A percentile compares a stretch with the other conserved stretches of the same genome.
Evolutionary conservation across 1,284 basidiomycete species (phyloP).

Genomic region (Papiliotrema laurentii): DNA sequence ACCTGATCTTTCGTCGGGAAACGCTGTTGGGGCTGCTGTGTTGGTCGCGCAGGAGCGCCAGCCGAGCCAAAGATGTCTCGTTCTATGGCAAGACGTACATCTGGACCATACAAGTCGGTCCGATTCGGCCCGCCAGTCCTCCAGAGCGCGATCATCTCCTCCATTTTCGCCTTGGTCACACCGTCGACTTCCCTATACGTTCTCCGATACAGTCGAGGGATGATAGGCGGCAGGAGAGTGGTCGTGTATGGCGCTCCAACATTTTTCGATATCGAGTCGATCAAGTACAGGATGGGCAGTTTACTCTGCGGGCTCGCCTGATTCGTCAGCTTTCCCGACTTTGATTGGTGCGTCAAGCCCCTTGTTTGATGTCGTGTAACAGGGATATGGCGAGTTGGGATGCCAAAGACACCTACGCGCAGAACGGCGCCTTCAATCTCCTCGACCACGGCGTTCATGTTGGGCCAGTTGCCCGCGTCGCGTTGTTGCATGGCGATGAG

Average conservation of each 20-base stretch:
- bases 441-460: conserved; percentile 76
- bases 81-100: conserved; percentile 36
- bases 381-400: not conserved
- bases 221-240: conserved; percentile 64
- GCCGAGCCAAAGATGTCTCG: conserved; percentile 35
- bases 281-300: conserved; percentile 86
- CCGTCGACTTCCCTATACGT: conserved; percentile 81
- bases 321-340: conserved; percentile 14
- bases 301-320: conserved; percentile 90
- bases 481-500: conserved; percentile 77
- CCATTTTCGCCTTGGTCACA: conserved; percentile 81
- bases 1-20: conserved; percentile 19
- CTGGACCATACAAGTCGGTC: conserved; percentile 61
- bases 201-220: conserved; percentile 72
- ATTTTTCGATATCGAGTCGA: conserved; percentile 96
- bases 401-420: conserved; percentile 49
- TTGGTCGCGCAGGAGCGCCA: not conserved
- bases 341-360: no score
- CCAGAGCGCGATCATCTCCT: conserved; percentile 93
- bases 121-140: conserved; percentile 71
- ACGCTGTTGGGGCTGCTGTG: not conserved
- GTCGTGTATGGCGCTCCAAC: conserved; percentile 83
- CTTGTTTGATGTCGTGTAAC: no score
- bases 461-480: conserved; percentile 58
- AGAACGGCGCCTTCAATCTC: conserved; percentile 84